Conservation (phyloP, 140 eudicot genomes). For the Senecio squalidus region DNA sequence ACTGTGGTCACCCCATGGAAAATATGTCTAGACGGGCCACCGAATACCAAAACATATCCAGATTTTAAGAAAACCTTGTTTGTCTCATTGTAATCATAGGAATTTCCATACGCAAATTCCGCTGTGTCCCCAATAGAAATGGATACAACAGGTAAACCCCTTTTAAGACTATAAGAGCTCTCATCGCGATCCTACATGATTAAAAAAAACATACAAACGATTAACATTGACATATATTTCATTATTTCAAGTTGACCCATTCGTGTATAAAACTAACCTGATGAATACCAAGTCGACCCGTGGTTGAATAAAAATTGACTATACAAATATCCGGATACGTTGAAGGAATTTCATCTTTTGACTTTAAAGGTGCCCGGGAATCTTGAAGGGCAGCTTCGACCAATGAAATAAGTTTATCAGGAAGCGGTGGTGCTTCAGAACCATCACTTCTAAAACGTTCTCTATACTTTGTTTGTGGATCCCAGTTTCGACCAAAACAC, state of each 20-base stretch:
- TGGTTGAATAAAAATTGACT: conserved; percentile 40
- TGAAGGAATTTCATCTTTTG: neutral
- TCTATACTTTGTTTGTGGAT: conserved; percentile 34
- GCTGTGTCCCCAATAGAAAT: conserved; percentile 50
- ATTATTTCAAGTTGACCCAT: no score
- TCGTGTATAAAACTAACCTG: conserved; percentile 31
- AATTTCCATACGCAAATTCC: conserved; percentile 41
- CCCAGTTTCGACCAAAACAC: conserved; percentile 91
- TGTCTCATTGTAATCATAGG: conserved; percentile 20
- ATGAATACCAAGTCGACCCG: conserved; percentile 48
- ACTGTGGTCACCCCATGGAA: conserved; percentile 42
- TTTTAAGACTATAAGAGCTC: conserved; percentile 22
- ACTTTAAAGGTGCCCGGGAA: neutral
- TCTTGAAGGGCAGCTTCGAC: conserved; percentile 1
- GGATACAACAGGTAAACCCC: conserved; percentile 45
- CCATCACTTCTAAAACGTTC: neutral
- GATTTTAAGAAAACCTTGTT: conserved; percentile 33
- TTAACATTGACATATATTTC: neutral
- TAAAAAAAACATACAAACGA: neutral
- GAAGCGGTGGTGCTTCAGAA: neutral
- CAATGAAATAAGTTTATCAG: neutral
- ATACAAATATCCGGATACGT: conserved; percentile 45
- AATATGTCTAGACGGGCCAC: conserved; percentile 48
- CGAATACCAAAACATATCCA: conserved; percentile 48
- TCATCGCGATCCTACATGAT: conserved; percentile 44